phyloP scores from a whole-genome alignment of 2,329 filamentous ascomycete genomes.

The Epicoccum nigrum region DNA sequence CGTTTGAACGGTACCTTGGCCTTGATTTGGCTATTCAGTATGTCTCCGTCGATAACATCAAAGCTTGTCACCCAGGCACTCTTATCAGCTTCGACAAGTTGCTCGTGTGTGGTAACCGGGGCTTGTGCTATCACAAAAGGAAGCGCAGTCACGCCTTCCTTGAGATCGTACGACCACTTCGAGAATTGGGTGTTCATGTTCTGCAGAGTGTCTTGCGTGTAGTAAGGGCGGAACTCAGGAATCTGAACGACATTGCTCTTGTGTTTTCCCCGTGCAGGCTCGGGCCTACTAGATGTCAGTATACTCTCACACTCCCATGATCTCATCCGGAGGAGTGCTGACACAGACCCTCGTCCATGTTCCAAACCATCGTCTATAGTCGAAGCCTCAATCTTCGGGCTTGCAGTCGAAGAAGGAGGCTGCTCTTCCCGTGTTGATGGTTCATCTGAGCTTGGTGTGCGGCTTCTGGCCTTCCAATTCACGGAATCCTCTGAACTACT shows the following conservation, averaged over 20 bases:
- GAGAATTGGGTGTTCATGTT: slow-evolving; percentile 15
- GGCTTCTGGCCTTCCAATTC: slow-evolving; percentile 8
- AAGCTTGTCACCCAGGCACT: background rate
- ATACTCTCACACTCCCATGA: no score
- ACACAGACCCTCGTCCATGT: background rate
- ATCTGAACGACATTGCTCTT: background rate
- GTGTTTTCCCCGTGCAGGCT: background rate
- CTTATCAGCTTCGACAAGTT: slow-evolving; percentile 2
- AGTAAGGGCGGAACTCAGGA: background rate
- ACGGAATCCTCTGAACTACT: slow-evolving; percentile 1
- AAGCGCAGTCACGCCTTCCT: slow-evolving; percentile 6
- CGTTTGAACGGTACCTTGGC: background rate
- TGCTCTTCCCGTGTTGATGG: background rate
- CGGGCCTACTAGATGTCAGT: background rate
- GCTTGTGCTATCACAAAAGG: slow-evolving; percentile 9
- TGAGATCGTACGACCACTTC: slow-evolving; percentile 11
- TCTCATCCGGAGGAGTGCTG: background rate
- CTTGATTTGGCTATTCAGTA: background rate
- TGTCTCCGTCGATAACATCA: background rate
- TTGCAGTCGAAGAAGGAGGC: background rate
- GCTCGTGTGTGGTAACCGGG: slow-evolving; percentile 4
- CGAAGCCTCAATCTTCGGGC: background rate
- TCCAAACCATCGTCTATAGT: background rate
- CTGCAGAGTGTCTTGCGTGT: background rate
- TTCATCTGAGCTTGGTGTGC: slow-evolving; percentile 13